Base-by-base conservation (phyloP, 2,329 filamentous ascomycete species). In the Pseudogymnoascus sp. region DNA sequence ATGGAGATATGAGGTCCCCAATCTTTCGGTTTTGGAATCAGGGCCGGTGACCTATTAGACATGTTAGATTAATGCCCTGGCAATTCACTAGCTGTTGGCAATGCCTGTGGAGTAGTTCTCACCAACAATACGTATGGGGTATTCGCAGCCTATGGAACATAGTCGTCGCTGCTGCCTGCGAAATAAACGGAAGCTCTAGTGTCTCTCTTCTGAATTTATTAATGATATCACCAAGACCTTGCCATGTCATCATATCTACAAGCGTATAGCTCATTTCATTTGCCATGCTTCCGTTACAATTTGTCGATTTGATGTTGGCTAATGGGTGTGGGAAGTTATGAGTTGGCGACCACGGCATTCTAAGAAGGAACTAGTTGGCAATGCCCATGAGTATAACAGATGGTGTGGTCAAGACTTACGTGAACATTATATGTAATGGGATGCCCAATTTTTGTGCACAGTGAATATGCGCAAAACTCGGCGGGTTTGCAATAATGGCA, bases 61-160 rank as follows among this genome's bases (percentile, higher is more conserved):
- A 59, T 61, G 64, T 61, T 18, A 56, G 28, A 18, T 60, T 50
- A 11, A 59, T 40, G 38, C 36, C 18, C 2, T 14, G 34, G 31
- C 1, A 16, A 5, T 11, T 31, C 14, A 31, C 8, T 16, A 4
- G 25, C 4, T 12, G 1, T 56, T 38, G 11, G 14, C 7, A 65
- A 36, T 25, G 25, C 53, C n/a, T 5, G 16, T 18, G 37, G 42
- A 21, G 31, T 36, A 16, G 59, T 62, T 68, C 64, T 61, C 64
- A 69, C 92, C 93, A 97, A 75, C 92, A 95, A 72, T 97, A 97
- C 0, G 93, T 96, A 69, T 90, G 91, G 0, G 93, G 91, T 14
- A 97, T 83, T 56, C 84, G 84, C 34, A 97, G 78, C 34, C 90
- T 85, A 50, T 84, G 86, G 12, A 96, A 78, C 73, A 96, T 83